Evolutionary conservation across 2,329 filamentous ascomycete species (phyloP).

Genomic region (Hypoxylon sp.): DNA sequence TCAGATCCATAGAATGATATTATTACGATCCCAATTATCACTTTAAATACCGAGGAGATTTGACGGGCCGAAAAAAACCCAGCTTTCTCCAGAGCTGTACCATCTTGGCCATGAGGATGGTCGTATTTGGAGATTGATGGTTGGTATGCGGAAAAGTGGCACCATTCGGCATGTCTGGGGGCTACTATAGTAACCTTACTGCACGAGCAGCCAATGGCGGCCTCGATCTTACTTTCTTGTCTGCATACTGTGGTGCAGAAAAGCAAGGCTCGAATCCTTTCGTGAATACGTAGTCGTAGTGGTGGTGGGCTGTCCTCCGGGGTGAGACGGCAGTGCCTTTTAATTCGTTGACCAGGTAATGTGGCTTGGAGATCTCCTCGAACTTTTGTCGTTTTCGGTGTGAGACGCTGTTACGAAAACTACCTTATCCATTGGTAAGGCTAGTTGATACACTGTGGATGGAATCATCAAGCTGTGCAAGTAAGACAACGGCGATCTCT

Average conservation of each 20-base stretch:
- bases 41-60: conserved; percentile 18
- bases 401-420: conserved; percentile 22
- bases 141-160: conserved; percentile 37
- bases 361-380: conserved; percentile 38
- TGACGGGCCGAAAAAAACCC: conserved; percentile 27
- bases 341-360: conserved; percentile 32
- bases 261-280: conserved; percentile 42
- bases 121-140: conserved; percentile 42
- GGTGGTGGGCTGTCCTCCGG: conserved; percentile 34
- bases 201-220: conserved; percentile 29
- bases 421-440: conserved; percentile 10
- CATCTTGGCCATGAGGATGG: conserved; percentile 31
- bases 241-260: conserved; percentile 32
- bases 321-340: conserved; percentile 29
- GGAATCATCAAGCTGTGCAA: conserved; percentile 17
- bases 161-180: conserved; percentile 40
- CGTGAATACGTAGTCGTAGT: conserved; percentile 30
- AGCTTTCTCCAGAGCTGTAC: conserved; percentile 18
- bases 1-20: conserved; percentile 6
- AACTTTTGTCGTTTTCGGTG: conserved; percentile 33
- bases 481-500: conserved; percentile 34
- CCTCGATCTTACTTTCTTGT: conserved; percentile 12
- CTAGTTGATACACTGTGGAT: conserved; percentile 13
- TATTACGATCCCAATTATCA: conserved; percentile 19
- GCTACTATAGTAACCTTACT: conserved; percentile 31